A percentile compares a stretch with the other conserved stretches of the same genome.
Conservation (phyloP, 2,329 filamentous ascomycete genomes). For the Pseudogymnoascus sp. region DNA sequence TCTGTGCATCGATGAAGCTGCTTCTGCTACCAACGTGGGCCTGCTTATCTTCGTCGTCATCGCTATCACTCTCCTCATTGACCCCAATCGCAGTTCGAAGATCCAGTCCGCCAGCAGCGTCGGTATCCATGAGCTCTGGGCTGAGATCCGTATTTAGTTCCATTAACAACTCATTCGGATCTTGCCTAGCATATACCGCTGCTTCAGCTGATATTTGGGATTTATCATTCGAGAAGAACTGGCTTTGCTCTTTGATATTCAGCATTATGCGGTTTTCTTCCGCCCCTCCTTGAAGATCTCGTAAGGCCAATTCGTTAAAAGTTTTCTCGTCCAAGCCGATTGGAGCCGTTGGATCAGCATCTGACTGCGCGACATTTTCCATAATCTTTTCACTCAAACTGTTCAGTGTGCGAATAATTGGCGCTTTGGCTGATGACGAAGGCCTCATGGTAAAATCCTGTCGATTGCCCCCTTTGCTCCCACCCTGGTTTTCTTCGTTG, state of each 20-base stretch:
- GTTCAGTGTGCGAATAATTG: constrained; percentile 84
- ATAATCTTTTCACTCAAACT: constrained; percentile 89
- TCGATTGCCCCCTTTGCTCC: constrained; percentile 70
- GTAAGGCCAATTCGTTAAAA: constrained; percentile 66
- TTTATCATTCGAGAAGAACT: constrained; percentile 61
- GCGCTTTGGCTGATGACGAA: constrained; percentile 63
- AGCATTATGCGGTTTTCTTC: constrained; percentile 73
- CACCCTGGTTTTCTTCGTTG: constrained; percentile 91
- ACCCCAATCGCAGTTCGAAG: constrained; percentile 60
- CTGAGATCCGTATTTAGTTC: constrained; percentile 56
- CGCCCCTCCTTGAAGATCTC: constrained; percentile 68
- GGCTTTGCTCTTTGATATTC: constrained; percentile 79
- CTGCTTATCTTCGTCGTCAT: constrained; percentile 49
- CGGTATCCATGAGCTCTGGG: constrained; percentile 35
- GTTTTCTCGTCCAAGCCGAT: constrained; percentile 64
- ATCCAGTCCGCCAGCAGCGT: constrained; percentile 45
- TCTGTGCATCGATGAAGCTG: constrained; percentile 55
- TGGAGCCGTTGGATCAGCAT: constrained; percentile 57
- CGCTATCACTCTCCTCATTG: constrained; percentile 60
- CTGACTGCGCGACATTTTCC: constrained; percentile 73
- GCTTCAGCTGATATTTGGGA: constrained; percentile 33
- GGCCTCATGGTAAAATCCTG: constrained; percentile 89
- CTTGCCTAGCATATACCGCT: constrained; percentile 55
- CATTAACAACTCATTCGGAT: constrained; percentile 59
- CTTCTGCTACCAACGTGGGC: constrained; percentile 61